These are phyloP conservation scores for Brassica napus DNA, from an alignment of 345 rosid species.

Conservation along the genomic window Da-Ae NC_063436.1:7535501-7536000, in stretches of 20 bases:
- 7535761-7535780: conserved; percentile 83
- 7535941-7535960: conserved; percentile 70
- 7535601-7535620: conserved; percentile 81
- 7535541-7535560: conserved; percentile 44
- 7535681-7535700: conserved; percentile 78
- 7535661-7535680: conserved; percentile 89
- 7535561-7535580: conserved; percentile 73
- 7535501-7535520: too few relatives aligned
- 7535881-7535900: conserved; percentile 95
- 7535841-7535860: conserved; percentile 74
- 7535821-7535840: conserved; percentile 72
- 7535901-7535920: conserved; percentile 50
- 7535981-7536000: conserved; percentile 53
- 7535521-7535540: conserved; percentile 2
- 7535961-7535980: conserved; percentile 69
- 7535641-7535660: conserved; percentile 76
- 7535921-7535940: conserved; percentile 62
- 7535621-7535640: conserved; percentile 77
- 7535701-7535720: conserved; percentile 80
- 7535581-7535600: conserved; percentile 76
- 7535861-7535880: conserved; percentile 83
- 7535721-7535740: conserved; percentile 85
- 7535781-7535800: conserved; percentile 63
- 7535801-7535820: conserved; percentile 57
- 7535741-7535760: conserved; percentile 68